Percentiles rank a stretch among this genome's conserved stretches.
phyloP scores from a whole-genome alignment of 2,329 filamentous ascomycete species.

The Aspergillus luchuensis region DNA sequence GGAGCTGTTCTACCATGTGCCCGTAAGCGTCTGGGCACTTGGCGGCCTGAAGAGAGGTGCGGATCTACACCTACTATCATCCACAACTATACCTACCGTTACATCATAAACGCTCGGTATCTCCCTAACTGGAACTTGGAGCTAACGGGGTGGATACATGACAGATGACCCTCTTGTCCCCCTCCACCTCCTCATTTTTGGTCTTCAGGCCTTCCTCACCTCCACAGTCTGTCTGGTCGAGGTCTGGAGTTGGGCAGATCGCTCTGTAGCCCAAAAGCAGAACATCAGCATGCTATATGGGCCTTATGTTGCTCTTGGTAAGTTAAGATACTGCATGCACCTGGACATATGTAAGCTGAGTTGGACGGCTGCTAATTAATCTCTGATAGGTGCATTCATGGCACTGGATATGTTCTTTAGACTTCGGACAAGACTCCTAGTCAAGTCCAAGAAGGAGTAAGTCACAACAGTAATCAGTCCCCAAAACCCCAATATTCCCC shows the following conservation, averaged over 20 bases:
- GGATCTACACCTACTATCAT: slow-evolving; percentile 8
- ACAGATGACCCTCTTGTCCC: slow-evolving; percentile 60
- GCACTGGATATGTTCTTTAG: slow-evolving; percentile 42
- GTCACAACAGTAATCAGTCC: background rate
- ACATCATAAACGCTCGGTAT: background rate
- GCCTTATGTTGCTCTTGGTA: slow-evolving; percentile 60
- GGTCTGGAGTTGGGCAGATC: slow-evolving; percentile 58
- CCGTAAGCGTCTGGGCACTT: slow-evolving; percentile 62
- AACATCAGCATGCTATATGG: slow-evolving; percentile 57
- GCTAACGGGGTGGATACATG: background rate
- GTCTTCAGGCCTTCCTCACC: slow-evolving; percentile 61
- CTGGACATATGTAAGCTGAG: background rate
- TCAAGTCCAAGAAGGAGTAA: slow-evolving; percentile 35
- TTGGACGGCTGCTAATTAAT: background rate
- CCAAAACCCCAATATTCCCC: background rate
- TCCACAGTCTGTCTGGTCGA: slow-evolving; percentile 66
- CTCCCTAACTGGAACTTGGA: background rate
- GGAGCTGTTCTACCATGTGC: slow-evolving; percentile 63
- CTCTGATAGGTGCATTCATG: slow-evolving; percentile 39
- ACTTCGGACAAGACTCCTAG: slow-evolving; percentile 30
- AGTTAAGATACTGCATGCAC: slow-evolving; percentile 28
- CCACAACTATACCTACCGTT: background rate
- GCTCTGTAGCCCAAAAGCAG: slow-evolving; percentile 50
- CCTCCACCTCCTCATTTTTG: slow-evolving; percentile 62
- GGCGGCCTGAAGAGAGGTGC: slow-evolving; percentile 56